A percentile compares a stretch with the other conserved stretches of the same genome.
Evolutionary conservation across 805 yeast genomes (phyloP).

Genomic region (Metschnikowia picachoensis): DNA sequence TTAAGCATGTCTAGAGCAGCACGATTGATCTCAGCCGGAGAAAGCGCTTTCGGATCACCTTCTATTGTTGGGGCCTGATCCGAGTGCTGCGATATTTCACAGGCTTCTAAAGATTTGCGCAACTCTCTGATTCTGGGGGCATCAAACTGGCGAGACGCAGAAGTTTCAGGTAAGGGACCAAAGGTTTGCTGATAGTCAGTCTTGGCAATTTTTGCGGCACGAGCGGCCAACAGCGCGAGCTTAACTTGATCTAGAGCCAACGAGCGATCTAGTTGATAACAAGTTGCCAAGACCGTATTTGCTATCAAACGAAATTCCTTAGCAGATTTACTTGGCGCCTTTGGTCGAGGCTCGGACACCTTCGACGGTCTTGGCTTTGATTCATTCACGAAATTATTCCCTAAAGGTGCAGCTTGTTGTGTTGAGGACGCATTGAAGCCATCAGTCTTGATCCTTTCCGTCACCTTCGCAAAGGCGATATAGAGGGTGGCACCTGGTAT

Average conservation of each 20-base stretch:
- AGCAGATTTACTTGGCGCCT: neutral
- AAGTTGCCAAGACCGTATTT: constrained; percentile 6
- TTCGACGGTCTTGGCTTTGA: no score
- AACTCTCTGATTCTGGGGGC: constrained; percentile 86
- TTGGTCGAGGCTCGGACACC: no score
- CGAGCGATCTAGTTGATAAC: constrained; percentile 6
- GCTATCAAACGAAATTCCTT: constrained; percentile 1
- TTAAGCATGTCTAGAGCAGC: constrained; percentile 78
- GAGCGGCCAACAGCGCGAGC: constrained; percentile 43
- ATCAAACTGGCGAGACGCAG: constrained; percentile 68
- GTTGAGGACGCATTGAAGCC: neutral
- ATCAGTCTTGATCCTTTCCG: constrained; percentile 21
- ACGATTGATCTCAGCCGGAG: constrained; percentile 70
- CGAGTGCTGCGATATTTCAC: constrained; percentile 19
- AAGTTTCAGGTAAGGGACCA: constrained; percentile 77
- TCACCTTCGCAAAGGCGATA: constrained; percentile 80
- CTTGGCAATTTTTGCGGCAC: constrained; percentile 35
- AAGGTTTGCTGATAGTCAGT: constrained; percentile 49
- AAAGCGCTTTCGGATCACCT: constrained; percentile 32
- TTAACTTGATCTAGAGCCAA: constrained; percentile 31
- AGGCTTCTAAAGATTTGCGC: constrained; percentile 52
- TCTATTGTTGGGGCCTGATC: constrained; percentile 5
- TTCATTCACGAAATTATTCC: neutral
- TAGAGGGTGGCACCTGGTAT: constrained; percentile 72
- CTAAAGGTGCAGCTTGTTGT: neutral